Percentiles rank a stretch among this genome's conserved stretches.
phyloP scores from a whole-genome alignment of 139 green algal genomes.

The Closterium sp. region DNA sequence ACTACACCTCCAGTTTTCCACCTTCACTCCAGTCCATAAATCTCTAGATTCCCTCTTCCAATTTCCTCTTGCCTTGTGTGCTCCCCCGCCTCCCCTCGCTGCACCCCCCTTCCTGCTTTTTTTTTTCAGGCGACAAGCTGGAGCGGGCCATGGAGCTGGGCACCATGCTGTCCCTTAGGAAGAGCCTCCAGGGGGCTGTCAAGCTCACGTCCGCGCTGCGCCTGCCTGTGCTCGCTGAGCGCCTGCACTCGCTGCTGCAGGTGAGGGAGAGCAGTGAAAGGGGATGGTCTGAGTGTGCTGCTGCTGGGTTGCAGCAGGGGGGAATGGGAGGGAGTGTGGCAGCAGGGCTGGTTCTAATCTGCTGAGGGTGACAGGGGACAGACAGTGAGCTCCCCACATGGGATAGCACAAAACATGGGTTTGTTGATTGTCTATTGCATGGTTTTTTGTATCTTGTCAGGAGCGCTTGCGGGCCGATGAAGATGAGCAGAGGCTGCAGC shows the following conservation, averaged over 20 bases:
- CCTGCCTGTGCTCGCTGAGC: conserved; percentile 42
- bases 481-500: not conserved
- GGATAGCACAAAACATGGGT: not conserved
- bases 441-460: not conserved
- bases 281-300: not conserved
- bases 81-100: not conserved
- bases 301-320: not conserved
- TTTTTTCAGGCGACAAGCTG: conserved; percentile 22
- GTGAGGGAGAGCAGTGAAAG: conserved; percentile 16
- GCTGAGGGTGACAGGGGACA: not conserved
- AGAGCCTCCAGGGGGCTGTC: conserved; percentile 48
- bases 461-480: not conserved
- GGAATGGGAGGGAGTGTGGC: not conserved
- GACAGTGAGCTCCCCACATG: too few species aligned
- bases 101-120: not conserved
- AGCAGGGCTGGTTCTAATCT: not conserved
- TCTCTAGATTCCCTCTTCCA: too few species aligned
- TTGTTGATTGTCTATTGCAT: not conserved
- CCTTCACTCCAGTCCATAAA: not conserved
- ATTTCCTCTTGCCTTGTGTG: not conserved
- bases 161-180: conserved; percentile 38
- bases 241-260: conserved; percentile 35
- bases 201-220: conserved; percentile 32
- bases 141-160: conserved; percentile 46
- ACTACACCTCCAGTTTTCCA: not conserved